Evolutionary conservation across 768 basidiomycete species (phyloP), one percentile per base, ranked within the genome.

Genomic region (Lactarius pseudohatsudake): DNA sequence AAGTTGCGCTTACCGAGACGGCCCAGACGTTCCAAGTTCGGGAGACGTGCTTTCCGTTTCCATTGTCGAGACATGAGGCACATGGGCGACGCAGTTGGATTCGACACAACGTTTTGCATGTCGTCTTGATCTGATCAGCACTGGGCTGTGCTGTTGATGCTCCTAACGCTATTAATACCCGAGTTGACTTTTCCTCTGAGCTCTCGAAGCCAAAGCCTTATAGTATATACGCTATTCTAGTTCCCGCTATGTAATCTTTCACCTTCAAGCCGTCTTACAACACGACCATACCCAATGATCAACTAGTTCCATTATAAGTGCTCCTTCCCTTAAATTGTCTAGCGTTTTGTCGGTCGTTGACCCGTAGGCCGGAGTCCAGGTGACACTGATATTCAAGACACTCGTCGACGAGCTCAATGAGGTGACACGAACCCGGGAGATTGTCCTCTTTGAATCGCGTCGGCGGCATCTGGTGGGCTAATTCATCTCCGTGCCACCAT

Each of bases 361-460:
- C 9, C 87, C 58, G 77, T 88, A 20, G 86, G 86, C 11, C 32
- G 83, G 7, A 85, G 85, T 1, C 86, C 71, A 32, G 32, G 32
- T 32, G 30, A 32, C 32, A 32, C 1, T 7, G 32, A 70, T 87
- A 7, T 82, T 83, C 13, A 73, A 75, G 34, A 9, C 34, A 34
- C 34, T 34, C 34, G 34, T 9, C 34, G 34, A 34, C 34, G 9
- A 8, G 32, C 32, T 6, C 32, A 32, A 32, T 1, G 32, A 32
- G 32, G 32, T 32, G 32, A 32, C 32, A 32, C 32, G 32, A 32
- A 32, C 32, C 32, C 3, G 30, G 30, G 79, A 83, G 28, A 74
- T 87, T 28, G 80, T 80, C 18, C 71, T 86, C 61, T 86, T 80
- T 69, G 86, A 88, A 69, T 79, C 84, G 72, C 78, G 84, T 87